Conservation (phyloP, 805 yeast genomes). For the Hanseniaspora mollemarum region DNA sequence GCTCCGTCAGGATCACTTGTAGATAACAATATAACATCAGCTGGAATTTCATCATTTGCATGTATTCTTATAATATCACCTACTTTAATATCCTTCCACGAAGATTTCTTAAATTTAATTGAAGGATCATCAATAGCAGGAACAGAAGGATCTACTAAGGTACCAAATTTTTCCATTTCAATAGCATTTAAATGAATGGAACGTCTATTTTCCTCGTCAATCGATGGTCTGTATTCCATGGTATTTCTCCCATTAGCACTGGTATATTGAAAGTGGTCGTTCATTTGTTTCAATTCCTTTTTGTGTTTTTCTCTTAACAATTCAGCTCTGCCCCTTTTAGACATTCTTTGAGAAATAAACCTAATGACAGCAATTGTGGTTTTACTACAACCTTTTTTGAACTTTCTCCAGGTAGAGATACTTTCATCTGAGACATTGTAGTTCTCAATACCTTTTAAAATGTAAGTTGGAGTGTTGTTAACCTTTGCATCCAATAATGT, state of each 20-base stretch:
- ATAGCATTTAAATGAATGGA: slow-evolving; percentile 28
- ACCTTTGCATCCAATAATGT: slow-evolving; percentile 61
- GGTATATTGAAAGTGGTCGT: slow-evolving; percentile 26
- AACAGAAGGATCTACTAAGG: slow-evolving; percentile 40
- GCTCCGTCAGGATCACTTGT: slow-evolving; percentile 58
- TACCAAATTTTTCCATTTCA: slow-evolving; percentile 37
- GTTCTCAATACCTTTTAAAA: slow-evolving; percentile 45
- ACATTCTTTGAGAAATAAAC: slow-evolving; percentile 25
- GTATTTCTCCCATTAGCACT: slow-evolving; percentile 26
- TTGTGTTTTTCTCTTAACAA: slow-evolving; percentile 27
- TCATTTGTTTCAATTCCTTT: slow-evolving; percentile 23
- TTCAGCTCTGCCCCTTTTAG: slow-evolving; percentile 32
- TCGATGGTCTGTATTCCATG: slow-evolving; percentile 31
- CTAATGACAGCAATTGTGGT: slow-evolving; percentile 23
- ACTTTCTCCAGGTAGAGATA: slow-evolving; percentile 55
- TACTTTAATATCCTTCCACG: slow-evolving; percentile 60
- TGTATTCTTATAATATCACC: slow-evolving; percentile 64
- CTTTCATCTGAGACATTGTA: slow-evolving; percentile 52
- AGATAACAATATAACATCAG: slow-evolving; percentile 54
- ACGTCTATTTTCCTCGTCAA: slow-evolving; percentile 22
- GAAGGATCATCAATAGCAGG: slow-evolving; percentile 30
- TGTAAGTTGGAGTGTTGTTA: slow-evolving; percentile 62
- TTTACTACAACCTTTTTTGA: slow-evolving; percentile 44
- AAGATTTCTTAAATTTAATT: slow-evolving; percentile 28
- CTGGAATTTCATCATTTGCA: slow-evolving; percentile 70